Base-by-base conservation (phyloP, 257 asterid species). In the Nicotiana obtusifolia region DNA sequence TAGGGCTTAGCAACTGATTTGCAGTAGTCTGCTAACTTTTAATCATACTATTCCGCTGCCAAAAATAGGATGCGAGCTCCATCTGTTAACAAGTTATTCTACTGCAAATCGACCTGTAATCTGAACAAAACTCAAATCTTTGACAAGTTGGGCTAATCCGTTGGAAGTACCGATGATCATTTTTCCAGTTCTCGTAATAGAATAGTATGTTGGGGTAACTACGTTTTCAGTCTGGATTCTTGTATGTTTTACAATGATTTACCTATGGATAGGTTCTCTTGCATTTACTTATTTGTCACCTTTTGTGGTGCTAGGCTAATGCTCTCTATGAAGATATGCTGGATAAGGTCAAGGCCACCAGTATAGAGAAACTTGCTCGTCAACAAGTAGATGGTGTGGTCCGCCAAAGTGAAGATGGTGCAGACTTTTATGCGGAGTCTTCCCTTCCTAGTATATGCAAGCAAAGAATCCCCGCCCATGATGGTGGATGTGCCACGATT, bases 381-480 rank as follows among this genome's bases (percentile, higher is more conserved):
- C 93, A 89, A 85, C 98, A 94, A 89, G 98, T 92, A 60, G 99
- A 94, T 52, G 99, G 98, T 10, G 91, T 95, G 16, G 94, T 95
- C 54, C 95, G 99, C 64, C 97, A 81, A 84, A 86, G 97, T 81
- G 99, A 95, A 91, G 97, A 91, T 64, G 98, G 97, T 85, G 95
- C 98, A 1, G 98, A 95, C 81, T 89, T 84, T 85, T 92, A 91
- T 44, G 89, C 85, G 5, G 98, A 94, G 84, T 91, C 97, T 28
- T 82, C 92, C n/a, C 57, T 92, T 78, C 99, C 99, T 66, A 82
- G 88, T 85, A 86, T 90, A 81, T 92, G 95, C 91, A 94, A 84
- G 86, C 97, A 90, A 69, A 87, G 96, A 57, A 95, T 95, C 84
- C 94, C 97, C 2, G 99, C 97, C 81, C 99, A 95, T 78, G 94